These are phyloP conservation scores for Aspergillus calidoustus DNA, from an alignment of 2,329 filamentous ascomycete genomes.

Conservation along the genomic window DNA sequence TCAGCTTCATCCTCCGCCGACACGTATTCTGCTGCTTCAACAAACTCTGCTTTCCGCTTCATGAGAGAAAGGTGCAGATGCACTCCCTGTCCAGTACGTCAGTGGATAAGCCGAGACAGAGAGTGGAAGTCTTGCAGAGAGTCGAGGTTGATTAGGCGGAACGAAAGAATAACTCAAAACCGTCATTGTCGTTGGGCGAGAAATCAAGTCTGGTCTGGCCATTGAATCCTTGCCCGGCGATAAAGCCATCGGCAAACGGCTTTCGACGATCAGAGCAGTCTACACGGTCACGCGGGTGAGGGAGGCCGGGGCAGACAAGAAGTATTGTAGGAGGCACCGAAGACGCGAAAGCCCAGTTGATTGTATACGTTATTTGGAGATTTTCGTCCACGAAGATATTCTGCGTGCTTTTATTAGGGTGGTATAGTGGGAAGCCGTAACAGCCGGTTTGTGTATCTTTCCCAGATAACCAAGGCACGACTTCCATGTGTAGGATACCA, in stretches of 20 bases:
- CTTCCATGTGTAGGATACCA: too few relatives aligned
- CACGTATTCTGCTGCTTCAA: neutral
- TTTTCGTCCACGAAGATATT: conserved; percentile 44
- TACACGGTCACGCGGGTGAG: conserved; percentile 28
- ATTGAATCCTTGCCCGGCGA: neutral
- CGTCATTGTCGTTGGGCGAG: neutral
- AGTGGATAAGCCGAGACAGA: neutral
- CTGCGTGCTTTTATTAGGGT: conserved; percentile 32
- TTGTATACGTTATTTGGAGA: conserved; percentile 38
- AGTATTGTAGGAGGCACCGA: conserved; percentile 27
- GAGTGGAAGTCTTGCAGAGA: neutral
- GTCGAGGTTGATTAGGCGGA: neutral
- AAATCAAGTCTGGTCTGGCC: neutral
- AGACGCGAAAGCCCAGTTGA: conserved; percentile 36
- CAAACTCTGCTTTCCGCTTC: neutral
- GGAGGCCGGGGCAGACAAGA: conserved; percentile 27
- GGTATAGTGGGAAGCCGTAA: too few relatives aligned
- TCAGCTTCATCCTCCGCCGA: neutral
- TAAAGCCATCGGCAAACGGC: conserved; percentile 19
- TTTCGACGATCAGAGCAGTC: conserved; percentile 1
- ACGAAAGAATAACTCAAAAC: neutral
- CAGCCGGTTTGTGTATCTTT: too few relatives aligned
- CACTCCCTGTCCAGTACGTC: neutral
- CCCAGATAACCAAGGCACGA: too few relatives aligned
- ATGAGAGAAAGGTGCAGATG: neutral